Evolutionary conservation across 257 asterid genomes (phyloP).

Genomic region (Plantago major): DNA sequence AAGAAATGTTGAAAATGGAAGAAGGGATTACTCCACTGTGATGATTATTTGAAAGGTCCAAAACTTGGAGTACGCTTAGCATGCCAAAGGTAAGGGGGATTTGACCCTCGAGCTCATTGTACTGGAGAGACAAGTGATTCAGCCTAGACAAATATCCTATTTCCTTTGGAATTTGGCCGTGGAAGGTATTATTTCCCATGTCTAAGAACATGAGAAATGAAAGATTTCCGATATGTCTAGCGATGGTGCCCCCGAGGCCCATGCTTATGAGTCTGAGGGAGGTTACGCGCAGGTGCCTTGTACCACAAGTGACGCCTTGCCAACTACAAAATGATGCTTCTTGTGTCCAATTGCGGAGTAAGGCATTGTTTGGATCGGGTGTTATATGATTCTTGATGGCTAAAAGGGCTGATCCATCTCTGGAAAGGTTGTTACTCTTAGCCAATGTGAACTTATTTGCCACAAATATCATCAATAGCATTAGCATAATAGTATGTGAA

Average conservation of each 20-base stretch:
- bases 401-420: background rate
- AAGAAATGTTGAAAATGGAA: constrained; percentile 10
- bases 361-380: background rate
- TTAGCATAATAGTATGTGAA: too few relatives aligned
- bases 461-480: too few relatives aligned
- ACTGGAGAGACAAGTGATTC: background rate
- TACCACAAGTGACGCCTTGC: constrained; percentile 4
- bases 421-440: too few relatives aligned
- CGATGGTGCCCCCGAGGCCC: background rate
- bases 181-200: background rate
- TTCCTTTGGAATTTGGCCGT: background rate
- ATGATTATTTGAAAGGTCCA: background rate
- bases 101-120: background rate
- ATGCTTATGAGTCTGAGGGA: constrained; percentile 2
- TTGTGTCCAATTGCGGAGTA: background rate
- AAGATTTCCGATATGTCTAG: constrained; percentile 1
- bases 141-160: background rate
- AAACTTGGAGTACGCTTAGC: background rate
- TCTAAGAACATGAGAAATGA: constrained; percentile 2
- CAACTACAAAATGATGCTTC: background rate
- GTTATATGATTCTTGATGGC: background rate
- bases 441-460: too few relatives aligned
- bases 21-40: background rate
- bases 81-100: background rate
- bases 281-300: background rate